These are phyloP conservation scores for Colletotrichum musae DNA, from an alignment of 2,329 filamentous ascomycete genomes.

Conservation along the genomic window DNA sequence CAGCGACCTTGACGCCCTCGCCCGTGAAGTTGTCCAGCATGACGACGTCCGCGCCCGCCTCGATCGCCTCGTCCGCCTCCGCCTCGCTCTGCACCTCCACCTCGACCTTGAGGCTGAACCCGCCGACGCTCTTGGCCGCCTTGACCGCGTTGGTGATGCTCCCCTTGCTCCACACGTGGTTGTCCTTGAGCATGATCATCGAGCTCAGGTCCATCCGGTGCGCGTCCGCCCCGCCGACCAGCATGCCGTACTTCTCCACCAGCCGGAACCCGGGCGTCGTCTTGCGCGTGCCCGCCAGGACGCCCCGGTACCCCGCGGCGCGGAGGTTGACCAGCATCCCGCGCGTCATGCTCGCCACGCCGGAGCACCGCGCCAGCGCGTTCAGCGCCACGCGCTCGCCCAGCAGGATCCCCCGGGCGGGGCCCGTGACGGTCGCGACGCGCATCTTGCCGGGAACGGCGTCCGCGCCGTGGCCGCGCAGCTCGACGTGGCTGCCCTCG, in stretches of 20 bases:
- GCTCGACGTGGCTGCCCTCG: constrained; percentile 80
- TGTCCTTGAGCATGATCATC: constrained; percentile 99
- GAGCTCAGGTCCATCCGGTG: constrained; percentile 92
- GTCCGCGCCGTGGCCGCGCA: constrained; percentile 63
- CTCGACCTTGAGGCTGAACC: constrained; percentile 94
- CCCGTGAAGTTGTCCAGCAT: constrained; percentile 98
- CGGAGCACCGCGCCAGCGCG: constrained; percentile 89
- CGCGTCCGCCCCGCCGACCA: constrained; percentile 91
- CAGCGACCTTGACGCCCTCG: constrained; percentile 82
- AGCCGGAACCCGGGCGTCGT: constrained; percentile 96
- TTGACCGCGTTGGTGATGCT: constrained; percentile 89
- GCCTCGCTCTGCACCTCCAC: constrained; percentile 92
- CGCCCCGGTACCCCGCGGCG: constrained; percentile 81
- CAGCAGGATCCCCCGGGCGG: constrained; percentile 84
- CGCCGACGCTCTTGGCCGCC: constrained; percentile 86
- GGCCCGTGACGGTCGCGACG: constrained; percentile 88
- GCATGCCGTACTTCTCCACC: constrained; percentile 98
- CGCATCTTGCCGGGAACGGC: constrained; percentile 62
- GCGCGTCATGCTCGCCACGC: constrained; percentile 81
- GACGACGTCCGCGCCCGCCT: constrained; percentile 91
- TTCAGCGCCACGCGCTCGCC: constrained; percentile 95
- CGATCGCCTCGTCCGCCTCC: constrained; percentile 92
- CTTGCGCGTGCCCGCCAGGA: constrained; percentile 94
- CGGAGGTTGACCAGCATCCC: constrained; percentile 70
- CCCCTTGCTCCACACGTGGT: constrained; percentile 93